Conservation (phyloP, 306 rosid genomes). For the Parietaria judaica region DNA sequence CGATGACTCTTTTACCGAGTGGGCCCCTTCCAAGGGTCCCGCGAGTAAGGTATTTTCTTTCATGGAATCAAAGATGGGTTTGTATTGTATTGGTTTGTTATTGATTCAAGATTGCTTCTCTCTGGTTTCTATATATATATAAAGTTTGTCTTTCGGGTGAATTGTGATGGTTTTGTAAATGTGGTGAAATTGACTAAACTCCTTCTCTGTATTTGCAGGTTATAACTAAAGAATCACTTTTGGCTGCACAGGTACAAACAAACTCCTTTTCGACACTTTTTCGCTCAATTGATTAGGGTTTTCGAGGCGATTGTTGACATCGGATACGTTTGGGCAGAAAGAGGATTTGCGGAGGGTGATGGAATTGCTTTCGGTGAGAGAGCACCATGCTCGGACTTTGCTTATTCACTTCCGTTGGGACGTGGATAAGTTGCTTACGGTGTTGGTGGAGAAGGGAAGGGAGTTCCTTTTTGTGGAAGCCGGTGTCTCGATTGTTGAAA, state of each 20-base stretch:
- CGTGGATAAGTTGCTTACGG: constrained; percentile 58
- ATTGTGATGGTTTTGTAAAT: constrained; percentile 10
- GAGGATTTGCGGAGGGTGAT: constrained; percentile 82
- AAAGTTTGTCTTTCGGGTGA: not conserved
- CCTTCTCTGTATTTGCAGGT: constrained; percentile 40
- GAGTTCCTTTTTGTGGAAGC: constrained; percentile 50
- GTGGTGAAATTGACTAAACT: not conserved
- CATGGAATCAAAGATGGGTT: not conserved
- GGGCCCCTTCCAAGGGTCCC: constrained; percentile 45
- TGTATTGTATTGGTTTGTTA: not conserved
- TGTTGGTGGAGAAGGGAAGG: constrained; percentile 65
- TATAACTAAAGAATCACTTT: constrained; percentile 62
- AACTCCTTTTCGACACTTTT: not conserved
- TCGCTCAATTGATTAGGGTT: constrained; percentile 4
- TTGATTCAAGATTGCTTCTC: not conserved
- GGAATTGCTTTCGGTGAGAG: constrained; percentile 65
- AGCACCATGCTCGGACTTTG: constrained; percentile 78
- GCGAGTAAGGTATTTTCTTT: constrained; percentile 51
- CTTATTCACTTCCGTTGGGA: constrained; percentile 91
- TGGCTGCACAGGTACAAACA: constrained; percentile 68
- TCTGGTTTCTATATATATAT: not conserved
- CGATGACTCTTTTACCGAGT: constrained; percentile 39
- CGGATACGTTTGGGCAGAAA: constrained; percentile 34
- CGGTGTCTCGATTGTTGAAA: constrained; percentile 59
- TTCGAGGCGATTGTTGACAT: constrained; percentile 6